Base-by-base conservation (phyloP, 768 basidiomycete species). In the Pleurotus giganteus region DNA sequence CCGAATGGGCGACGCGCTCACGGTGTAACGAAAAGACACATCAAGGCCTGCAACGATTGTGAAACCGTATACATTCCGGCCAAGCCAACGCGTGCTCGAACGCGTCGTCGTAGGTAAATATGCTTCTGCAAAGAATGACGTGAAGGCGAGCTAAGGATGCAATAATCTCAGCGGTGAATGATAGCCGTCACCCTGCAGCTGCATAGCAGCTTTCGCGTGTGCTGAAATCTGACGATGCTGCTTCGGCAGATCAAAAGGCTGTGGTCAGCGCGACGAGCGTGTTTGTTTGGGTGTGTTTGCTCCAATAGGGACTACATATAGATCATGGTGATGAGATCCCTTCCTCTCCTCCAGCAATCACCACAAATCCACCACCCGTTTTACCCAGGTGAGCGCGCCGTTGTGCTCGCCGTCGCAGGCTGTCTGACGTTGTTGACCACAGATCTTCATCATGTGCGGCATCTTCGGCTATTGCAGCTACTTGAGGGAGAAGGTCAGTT, bases 401-500 rank as follows among this genome's bases (percentile, higher is more conserved):
- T 32, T 36, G 44, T 34, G 28, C 17, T 23, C 57, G 53, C 17
- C n/a, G 32, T 12, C 23, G 8, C 34, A 28, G 19, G 4, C 32
- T 4, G 21, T 11, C 34, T 42, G 31, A 47, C 27, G 23, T 4
- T 49, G 4, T 15, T 45, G 42, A 17, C 43, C 31, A 4, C 36
- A 17, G 43, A 13, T 31, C 37, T 36, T 52, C 52, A 71, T 61
- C 55, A 93, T 92, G 91, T 94, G 91, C 74, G 95, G 95, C 74
- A 98, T 98, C 75, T 98, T 98, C 70, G 91, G 81, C 54, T 98
- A 97, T 75, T 94, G 92, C 80, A 95, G 85, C 71, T 98, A 74
- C 79, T 81, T 98, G 68, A 88, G 88, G 73, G 95, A 98, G 76
- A 95, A 94, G 85, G 92, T 91, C 51, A 53, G 87, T 46, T 46